These are phyloP conservation scores for Alloascoidea africana DNA, from an alignment of 805 yeast genomes.

Conservation along the genomic window DNA sequence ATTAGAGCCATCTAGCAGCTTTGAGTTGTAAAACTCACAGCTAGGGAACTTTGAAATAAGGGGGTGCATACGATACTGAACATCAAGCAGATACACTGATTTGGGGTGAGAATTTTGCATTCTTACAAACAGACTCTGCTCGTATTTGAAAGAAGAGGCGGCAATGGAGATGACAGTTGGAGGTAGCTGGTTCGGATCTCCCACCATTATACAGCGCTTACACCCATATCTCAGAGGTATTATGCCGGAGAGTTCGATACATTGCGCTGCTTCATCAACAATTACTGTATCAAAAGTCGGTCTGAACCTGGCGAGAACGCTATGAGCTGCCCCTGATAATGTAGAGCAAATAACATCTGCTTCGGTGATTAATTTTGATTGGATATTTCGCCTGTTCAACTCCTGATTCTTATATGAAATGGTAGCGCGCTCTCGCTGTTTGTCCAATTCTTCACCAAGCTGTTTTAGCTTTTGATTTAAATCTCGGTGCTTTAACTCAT, in stretches of 20 bases:
- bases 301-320: conserved; percentile 52
- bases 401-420: conserved; percentile 56
- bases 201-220: conserved; percentile 71
- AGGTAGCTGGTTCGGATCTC: conserved; percentile 80
- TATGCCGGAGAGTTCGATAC: conserved; percentile 68
- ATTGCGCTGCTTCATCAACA: conserved; percentile 79
- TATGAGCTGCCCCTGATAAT: conserved; percentile 74
- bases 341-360: conserved; percentile 72
- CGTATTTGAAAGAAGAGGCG: conserved; percentile 54
- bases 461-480: conserved; percentile 41
- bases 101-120: conserved; percentile 47
- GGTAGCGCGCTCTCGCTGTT: conserved; percentile 50
- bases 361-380: conserved; percentile 43
- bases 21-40: conserved; percentile 46
- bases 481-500: conserved; percentile 29
- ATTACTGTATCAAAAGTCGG: conserved; percentile 65
- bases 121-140: conserved; percentile 67
- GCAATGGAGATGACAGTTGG: conserved; percentile 71
- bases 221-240: conserved; percentile 74
- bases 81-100: conserved; percentile 49
- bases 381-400: conserved; percentile 51
- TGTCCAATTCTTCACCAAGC: conserved; percentile 51
- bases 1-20: conserved; percentile 51
- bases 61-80: conserved; percentile 83
- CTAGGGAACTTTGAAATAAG: conserved; percentile 64